Base-by-base conservation (phyloP, 495 filamentous ascomycete genomes). In the Pseudoneurospora amorphoporcata region DNA sequence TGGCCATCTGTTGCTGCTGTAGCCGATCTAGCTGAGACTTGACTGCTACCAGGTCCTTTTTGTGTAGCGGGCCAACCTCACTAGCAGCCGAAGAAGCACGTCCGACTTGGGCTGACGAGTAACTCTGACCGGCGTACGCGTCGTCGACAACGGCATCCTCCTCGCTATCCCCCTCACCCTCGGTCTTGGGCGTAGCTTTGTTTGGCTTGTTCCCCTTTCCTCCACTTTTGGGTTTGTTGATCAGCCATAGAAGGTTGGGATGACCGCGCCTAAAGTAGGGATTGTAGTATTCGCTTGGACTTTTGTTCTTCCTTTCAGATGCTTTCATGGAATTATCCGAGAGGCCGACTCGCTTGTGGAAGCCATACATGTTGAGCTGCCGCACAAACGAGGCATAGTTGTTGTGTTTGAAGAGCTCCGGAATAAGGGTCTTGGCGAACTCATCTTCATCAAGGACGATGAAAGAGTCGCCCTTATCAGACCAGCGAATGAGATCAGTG, bases 351-450 rank as follows among this genome's bases (percentile, higher is more conserved):
- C 95, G 93, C 84, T 99, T 99, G 81, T 99, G 95, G 78, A 99
- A 99, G 8, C 95, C 95, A 80, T 99, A 99, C 95, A 99, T 98
- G 78, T 99, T 99, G 74, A 99, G 86, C 78, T 99, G 95, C 10
- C 95, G 92, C 37, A 99, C 95, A 77, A 99, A 99, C 2, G 96
- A 98, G 8, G 95, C 94, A 80, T 98, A 99, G 81, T 98, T 99
- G 81, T 97, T 98, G 82, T 98, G 96, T 79, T 99, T 99, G 87
- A 98, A 99, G 8, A 98, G 86, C 78, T 98, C 95, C 3, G 95
- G 95, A 68, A 99, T 98, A 72, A 99, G 81, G 0, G 91, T 97
- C 79, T 93, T 94, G n/a, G 95, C 96, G 81, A 99, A 99, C 79
- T 98, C 96, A 78, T 99, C 95, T 81, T 99, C 95, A 77, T 99